Percentiles rank a stretch among this genome's conserved stretches.
Conservation (phyloP, 2,329 filamentous ascomycete genomes). For the Dothideomycetes sp. region DNA sequence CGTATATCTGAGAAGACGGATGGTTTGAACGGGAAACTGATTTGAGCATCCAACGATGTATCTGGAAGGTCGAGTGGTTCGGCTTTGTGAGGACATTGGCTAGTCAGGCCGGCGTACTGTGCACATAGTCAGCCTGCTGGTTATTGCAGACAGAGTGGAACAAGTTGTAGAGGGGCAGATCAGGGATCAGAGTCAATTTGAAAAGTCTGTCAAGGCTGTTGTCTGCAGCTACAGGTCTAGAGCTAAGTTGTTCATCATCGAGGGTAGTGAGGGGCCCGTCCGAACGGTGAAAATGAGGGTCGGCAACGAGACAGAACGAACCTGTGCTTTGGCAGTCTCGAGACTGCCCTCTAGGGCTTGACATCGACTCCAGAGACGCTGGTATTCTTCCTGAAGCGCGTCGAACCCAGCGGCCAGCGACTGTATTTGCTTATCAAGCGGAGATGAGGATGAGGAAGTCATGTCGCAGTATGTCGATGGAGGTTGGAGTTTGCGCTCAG, state of each 20-base stretch:
- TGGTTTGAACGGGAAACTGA: not conserved
- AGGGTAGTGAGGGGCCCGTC: slow-evolving; percentile 2
- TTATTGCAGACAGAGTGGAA: no score
- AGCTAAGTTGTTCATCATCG: slow-evolving; percentile 39
- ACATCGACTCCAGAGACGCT: slow-evolving; percentile 32
- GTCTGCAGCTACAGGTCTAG: slow-evolving; percentile 40
- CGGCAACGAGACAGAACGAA: slow-evolving; percentile 18
- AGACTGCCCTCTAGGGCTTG: slow-evolving; percentile 36
- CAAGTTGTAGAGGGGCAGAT: no score
- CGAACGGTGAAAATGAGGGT: no score
- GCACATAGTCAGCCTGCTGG: slow-evolving; percentile 6
- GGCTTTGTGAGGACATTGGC: slow-evolving; percentile 3
- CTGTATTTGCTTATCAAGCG: slow-evolving; percentile 20
- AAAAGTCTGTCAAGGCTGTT: slow-evolving; percentile 34
- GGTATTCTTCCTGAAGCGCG: slow-evolving; percentile 35
- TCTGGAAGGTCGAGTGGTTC: slow-evolving; percentile 6
- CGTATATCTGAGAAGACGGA: not conserved
- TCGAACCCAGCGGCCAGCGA: slow-evolving; percentile 35
- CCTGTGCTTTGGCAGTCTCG: slow-evolving; percentile 37
- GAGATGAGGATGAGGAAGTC: slow-evolving; percentile 5
- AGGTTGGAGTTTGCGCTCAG: not conserved
- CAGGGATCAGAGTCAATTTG: slow-evolving; percentile 30
- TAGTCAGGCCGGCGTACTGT: slow-evolving; percentile 7
- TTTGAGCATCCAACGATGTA: not conserved
- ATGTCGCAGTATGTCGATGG: not conserved